These are phyloP conservation scores for Discostella stelligeroides DNA, from an alignment of 108 stramenopile genomes.

Conservation along the genomic window DNA sequence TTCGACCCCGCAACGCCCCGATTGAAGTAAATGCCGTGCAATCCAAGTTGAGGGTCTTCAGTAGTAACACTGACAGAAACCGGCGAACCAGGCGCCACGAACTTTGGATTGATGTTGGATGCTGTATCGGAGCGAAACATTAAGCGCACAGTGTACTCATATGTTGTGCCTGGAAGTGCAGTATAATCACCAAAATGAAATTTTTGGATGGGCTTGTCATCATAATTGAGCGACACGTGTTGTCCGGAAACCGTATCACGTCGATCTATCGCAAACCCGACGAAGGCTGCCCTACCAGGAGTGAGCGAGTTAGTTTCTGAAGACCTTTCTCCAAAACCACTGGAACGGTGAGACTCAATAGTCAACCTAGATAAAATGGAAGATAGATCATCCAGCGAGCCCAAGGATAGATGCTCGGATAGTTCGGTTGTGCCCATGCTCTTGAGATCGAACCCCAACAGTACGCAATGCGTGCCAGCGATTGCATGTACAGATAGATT, in stretches of 20 bases:
- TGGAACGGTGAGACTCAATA: neutral
- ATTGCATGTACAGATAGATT: conserved; percentile 21
- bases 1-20: conserved; percentile 42
- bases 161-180: conserved; percentile 21
- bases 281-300: conserved; percentile 3
- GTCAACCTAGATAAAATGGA: conserved; percentile 4
- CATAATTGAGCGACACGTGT: conserved; percentile 27
- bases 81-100: conserved; percentile 19
- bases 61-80: conserved; percentile 25
- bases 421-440: neutral
- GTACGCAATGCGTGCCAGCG: conserved; percentile 20
- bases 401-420: too few relatives aligned
- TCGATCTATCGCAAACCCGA: conserved; percentile 44
- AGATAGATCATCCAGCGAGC: neutral
- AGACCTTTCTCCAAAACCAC: neutral
- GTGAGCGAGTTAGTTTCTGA: neutral
- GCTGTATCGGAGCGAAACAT: conserved; percentile 16
- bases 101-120: conserved; percentile 3
- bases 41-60: conserved; percentile 30
- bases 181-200: conserved; percentile 45
- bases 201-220: conserved; percentile 39
- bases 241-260: conserved; percentile 16
- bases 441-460: conserved; percentile 26
- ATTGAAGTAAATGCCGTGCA: conserved; percentile 48
- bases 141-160: conserved; percentile 37